Conservation (phyloP, 352 stramenopile species). For the Phytopythium litorale region DNA sequence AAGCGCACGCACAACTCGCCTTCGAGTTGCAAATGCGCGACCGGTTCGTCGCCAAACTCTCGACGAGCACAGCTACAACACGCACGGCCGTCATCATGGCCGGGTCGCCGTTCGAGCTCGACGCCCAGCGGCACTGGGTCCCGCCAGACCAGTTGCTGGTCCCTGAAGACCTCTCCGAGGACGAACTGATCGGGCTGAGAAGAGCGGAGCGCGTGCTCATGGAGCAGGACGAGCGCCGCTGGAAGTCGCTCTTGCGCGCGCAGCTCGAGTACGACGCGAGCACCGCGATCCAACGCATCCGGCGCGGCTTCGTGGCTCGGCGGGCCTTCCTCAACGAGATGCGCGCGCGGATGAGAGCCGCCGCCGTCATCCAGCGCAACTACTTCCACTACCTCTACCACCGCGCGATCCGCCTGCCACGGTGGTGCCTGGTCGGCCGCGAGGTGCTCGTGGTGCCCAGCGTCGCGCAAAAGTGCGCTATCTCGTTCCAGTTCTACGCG, state of each 20-base stretch:
- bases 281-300: conserved; percentile 39
- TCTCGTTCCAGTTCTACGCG: conserved; percentile 75
- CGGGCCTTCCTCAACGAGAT: conserved; percentile 29
- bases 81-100: conserved; percentile 69
- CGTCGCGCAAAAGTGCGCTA: conserved; percentile 53
- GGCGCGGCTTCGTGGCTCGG: conserved; percentile 23
- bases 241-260: conserved; percentile 38
- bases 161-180: conserved; percentile 13
- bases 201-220: conserved; percentile 62
- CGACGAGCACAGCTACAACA: conserved; percentile 34
- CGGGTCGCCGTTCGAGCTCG: conserved; percentile 48
- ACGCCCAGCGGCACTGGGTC: conserved; percentile 70
- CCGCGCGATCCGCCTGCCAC: conserved; percentile 44
- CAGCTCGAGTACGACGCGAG: conserved; percentile 47
- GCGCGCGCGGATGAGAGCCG: conserved; percentile 26
- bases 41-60: conserved; percentile 54
- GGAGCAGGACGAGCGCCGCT: conserved; percentile 58
- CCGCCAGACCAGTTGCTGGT: conserved; percentile 33
- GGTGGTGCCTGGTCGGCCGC: conserved; percentile 57
- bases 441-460: conserved; percentile 65
- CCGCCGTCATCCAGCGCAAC: conserved; percentile 57
- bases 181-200: conserved; percentile 39
- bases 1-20: conserved; percentile 15
- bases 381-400: conserved; percentile 74
- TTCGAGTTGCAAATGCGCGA: conserved; percentile 41